Evolutionary conservation across 2,329 filamentous ascomycete genomes (phyloP), one percentile per base, ranked within the genome.

Genomic region (Passalora sequoiae): DNA sequence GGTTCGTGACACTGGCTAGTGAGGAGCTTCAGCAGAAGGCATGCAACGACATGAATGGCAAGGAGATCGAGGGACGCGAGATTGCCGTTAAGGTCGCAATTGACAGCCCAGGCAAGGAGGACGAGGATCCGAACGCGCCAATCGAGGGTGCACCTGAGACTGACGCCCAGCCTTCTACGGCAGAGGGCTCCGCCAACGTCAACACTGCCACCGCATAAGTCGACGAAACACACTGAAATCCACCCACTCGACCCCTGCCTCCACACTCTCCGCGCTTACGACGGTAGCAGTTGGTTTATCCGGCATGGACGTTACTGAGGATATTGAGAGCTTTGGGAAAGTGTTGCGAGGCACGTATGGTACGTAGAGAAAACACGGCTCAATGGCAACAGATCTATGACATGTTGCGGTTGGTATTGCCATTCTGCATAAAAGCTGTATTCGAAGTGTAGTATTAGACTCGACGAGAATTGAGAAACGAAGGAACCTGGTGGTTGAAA

Each of bases 61-160:
- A 95, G 82, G 87, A 95, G 69, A 92, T 98, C 58, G 92, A 97
- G 70, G 92, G 91, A 55, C 91, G 92, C 64, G 91, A 97, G 76
- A 98, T 98, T 60, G 92, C 92, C 55, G 92, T 98, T 79, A 98
- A 98, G 86, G 89, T 98, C 66, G 92, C 92, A 66, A 97, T 98
- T 65, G 92, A 98, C 76, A 96, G 89, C 78, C 92, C 92, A 55
- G 91, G 94, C 73, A 98, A 97, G 84, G 91, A 96, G 72, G 91
- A 96, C 66, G 81, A 85, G 63, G 84, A 76, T 58, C 68, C 72
- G 45, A 73, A 71, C 53, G 71, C 66, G 46, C 55, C 61, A 43
- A 71, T 75, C 42, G 67, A 72, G 60, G 53, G 54, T 38, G 59
- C 61, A 43, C 54, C 54, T 37, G 60, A 58, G n/a, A 44, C 41